Evolutionary conservation across 805 yeast genomes (phyloP).

Genomic region (Ogataea salicorniae): DNA sequence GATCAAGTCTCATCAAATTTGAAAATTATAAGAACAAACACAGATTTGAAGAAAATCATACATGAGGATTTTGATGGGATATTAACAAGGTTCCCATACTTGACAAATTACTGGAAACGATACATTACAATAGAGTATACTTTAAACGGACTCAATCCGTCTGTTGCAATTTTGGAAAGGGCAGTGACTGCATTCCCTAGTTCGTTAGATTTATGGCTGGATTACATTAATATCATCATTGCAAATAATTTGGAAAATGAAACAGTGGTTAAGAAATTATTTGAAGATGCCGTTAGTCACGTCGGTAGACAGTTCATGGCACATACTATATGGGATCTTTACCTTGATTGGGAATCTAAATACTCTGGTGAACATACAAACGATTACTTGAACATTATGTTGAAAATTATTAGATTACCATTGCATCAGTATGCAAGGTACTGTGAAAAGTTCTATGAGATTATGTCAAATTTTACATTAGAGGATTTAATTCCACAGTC

Average conservation of each 20-base stretch:
- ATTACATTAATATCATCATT: constrained; percentile 50
- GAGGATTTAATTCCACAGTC: constrained; percentile 28
- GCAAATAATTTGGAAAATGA: constrained; percentile 34
- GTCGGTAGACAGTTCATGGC: constrained; percentile 73
- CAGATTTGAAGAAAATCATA: constrained; percentile 14
- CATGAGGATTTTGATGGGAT: constrained; percentile 35
- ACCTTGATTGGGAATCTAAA: constrained; percentile 54
- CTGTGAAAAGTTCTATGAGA: constrained; percentile 44
- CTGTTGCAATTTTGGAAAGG: constrained; percentile 39
- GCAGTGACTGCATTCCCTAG: constrained; percentile 48
- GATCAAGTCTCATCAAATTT: constrained; percentile 18
- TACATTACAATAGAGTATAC: constrained; percentile 53
- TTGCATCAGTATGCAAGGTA: constrained; percentile 83
- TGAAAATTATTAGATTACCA: constrained; percentile 53
- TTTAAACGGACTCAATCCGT: constrained; percentile 47
- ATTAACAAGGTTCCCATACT: constrained; percentile 51
- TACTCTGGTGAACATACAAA: constrained; percentile 30
- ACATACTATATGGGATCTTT: constrained; percentile 79
- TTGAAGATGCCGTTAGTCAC: constrained; percentile 41
- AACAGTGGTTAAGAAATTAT: constrained; percentile 35
- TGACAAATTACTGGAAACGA: constrained; percentile 60
- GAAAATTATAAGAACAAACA: constrained; percentile 10
- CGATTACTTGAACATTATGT: constrained; percentile 37
- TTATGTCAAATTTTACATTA: constrained; percentile 32
- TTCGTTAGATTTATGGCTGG: constrained; percentile 65